Evolutionary conservation across 164 flowering plant genomes (phyloP).

Genomic region (Tetrastigma voinierianum): DNA sequence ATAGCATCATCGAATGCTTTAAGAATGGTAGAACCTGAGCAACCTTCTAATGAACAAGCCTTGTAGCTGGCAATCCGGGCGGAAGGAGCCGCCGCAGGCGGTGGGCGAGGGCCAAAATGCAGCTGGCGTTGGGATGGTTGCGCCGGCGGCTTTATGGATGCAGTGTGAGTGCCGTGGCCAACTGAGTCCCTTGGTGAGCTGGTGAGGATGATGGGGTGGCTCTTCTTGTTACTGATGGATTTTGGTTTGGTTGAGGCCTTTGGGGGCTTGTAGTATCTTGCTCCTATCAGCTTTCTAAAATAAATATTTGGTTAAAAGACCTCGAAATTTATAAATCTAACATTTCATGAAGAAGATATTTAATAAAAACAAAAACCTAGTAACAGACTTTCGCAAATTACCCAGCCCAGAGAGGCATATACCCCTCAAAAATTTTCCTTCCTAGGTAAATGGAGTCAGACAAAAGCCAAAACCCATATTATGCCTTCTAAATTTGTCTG

Average conservation of each 20-base stretch:
- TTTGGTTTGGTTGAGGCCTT: not conserved
- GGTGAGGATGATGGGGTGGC: not conserved
- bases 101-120: conserved; percentile 58
- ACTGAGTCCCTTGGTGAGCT: conserved; percentile 66
- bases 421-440: too few relatives aligned
- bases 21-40: conserved; percentile 55
- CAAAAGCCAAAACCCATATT: too few relatives aligned
- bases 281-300: conserved; percentile 73
- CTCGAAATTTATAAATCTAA: not conserved
- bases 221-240: conserved; percentile 11
- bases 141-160: conserved; percentile 67
- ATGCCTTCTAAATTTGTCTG: too few relatives aligned
- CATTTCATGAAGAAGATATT: not conserved
- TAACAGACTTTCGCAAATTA: not conserved
- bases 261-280: conserved; percentile 50
- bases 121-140: conserved; percentile 51
- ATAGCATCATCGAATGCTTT: conserved; percentile 74
- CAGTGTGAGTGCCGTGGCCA: conserved; percentile 75
- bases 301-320: not conserved
- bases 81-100: conserved; percentile 64
- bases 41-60: conserved; percentile 57
- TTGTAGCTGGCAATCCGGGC: conserved; percentile 64
- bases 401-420: too few relatives aligned
- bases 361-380: not conserved
- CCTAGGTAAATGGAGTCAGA: too few relatives aligned